Percentiles rank a stretch among this genome's conserved stretches.
phyloP scores from a whole-genome alignment of 2,329 filamentous ascomycete genomes.

The Septoria petroselini region DNA sequence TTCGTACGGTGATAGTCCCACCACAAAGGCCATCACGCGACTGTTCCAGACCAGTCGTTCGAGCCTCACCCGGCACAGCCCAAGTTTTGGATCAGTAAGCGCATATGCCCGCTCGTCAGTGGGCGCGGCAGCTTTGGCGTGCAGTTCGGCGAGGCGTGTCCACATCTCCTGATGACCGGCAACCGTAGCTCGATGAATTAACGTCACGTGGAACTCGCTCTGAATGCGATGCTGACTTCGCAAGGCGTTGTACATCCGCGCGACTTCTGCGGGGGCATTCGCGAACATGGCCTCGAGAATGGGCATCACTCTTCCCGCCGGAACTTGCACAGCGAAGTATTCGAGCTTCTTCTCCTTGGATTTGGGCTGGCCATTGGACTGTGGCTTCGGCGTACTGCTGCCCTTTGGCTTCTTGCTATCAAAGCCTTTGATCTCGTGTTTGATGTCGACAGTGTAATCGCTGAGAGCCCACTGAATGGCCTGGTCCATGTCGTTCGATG shows the following conservation, averaged over 20 bases:
- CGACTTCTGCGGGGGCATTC: slow-evolving; percentile 51
- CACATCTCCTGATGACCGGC: slow-evolving; percentile 67
- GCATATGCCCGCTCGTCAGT: slow-evolving; percentile 40
- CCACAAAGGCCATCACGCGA: slow-evolving; percentile 87
- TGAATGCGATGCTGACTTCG: slow-evolving; percentile 73
- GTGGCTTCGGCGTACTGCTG: slow-evolving; percentile 28
- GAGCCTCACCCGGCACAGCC: slow-evolving; percentile 61
- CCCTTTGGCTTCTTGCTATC: slow-evolving; percentile 41
- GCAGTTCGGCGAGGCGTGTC: slow-evolving; percentile 66
- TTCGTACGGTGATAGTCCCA: slow-evolving; percentile 56
- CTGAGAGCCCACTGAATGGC: slow-evolving; percentile 73
- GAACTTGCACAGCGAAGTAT: slow-evolving; percentile 62
- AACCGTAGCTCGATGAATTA: slow-evolving; percentile 73
- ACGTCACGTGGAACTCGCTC: slow-evolving; percentile 84
- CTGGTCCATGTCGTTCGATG: slow-evolving; percentile 68
- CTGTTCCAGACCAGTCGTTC: slow-evolving; percentile 76
- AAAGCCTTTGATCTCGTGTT: slow-evolving; percentile 66
- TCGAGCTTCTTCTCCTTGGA: slow-evolving; percentile 57
- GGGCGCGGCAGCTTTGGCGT: slow-evolving; percentile 42
- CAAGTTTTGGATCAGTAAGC: slow-evolving; percentile 53
- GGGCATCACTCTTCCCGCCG: slow-evolving; percentile 50
- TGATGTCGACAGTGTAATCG: slow-evolving; percentile 72
- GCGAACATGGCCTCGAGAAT: slow-evolving; percentile 70
- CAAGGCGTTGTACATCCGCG: slow-evolving; percentile 73
- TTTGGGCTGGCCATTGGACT: slow-evolving; percentile 39